phyloP scores from a whole-genome alignment of 2,329 filamentous ascomycete species.

The Tolypocladium ovalisporum region DNA sequence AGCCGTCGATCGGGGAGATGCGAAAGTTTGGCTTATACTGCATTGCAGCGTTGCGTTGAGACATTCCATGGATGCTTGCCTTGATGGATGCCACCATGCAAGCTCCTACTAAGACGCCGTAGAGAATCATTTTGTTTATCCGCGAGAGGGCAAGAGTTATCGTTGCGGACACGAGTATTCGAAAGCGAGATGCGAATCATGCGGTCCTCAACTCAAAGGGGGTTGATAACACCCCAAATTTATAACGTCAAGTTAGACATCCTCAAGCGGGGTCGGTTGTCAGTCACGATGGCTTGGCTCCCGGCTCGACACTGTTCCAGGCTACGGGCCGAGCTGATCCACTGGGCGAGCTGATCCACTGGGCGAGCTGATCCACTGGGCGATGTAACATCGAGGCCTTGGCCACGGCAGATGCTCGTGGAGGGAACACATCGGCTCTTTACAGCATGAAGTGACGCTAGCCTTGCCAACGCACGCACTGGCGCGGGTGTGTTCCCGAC shows the following conservation, averaged over 20 bases:
- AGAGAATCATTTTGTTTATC: neutral
- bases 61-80: neutral
- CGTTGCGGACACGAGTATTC: neutral
- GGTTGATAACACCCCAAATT: neutral
- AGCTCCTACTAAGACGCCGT: neutral
- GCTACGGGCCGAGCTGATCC: neutral
- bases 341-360: neutral
- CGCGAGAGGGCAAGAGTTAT: neutral
- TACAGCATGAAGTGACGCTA: neutral
- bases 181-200: neutral
- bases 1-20: slow-evolving; percentile 13
- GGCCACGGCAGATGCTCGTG: neutral
- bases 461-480: too few species aligned
- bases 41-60: slow-evolving; percentile 5
- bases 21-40: slow-evolving; percentile 4
- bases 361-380: neutral
- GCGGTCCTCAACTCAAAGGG: neutral
- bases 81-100: neutral
- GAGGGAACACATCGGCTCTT: neutral
- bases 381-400: neutral
- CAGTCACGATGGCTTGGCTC: neutral
- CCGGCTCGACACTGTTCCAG: neutral
- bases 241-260: neutral
- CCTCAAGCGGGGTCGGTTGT: neutral
- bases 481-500: neutral